Conservation (phyloP, 495 filamentous ascomycete genomes). For the Massariosphaeria phaeospora region DNA sequence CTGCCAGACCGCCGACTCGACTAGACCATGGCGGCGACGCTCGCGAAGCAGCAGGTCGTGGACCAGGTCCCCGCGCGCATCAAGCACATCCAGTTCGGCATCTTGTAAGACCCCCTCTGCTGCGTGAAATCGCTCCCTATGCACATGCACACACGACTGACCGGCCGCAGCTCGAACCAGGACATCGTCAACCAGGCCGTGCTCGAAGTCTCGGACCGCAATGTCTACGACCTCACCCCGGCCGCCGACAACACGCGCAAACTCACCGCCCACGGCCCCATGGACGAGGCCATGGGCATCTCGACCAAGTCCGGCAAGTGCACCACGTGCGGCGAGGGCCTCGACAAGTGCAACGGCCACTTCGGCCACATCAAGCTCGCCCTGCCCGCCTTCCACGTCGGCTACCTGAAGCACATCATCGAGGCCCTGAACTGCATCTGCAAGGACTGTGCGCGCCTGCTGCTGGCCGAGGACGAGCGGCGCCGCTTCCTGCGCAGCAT, state of each 20-base stretch:
- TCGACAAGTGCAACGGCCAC: constrained; percentile 85
- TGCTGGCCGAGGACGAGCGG: constrained; percentile 71
- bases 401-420: constrained; percentile 87
- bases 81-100: constrained; percentile 87
- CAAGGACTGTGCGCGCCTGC: constrained; percentile 74
- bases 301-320: constrained; percentile 70
- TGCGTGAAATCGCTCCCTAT: not conserved
- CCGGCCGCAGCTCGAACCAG: constrained; percentile 77
- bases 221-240: constrained; percentile 80
- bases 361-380: constrained; percentile 89
- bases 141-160: constrained; percentile 44
- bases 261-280: constrained; percentile 71
- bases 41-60: constrained; percentile 79
- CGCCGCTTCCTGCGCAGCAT: constrained; percentile 69
- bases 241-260: constrained; percentile 42
- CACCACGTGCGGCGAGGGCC: constrained; percentile 70
- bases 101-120: constrained; percentile 56
- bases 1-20: not conserved
- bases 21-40: constrained; percentile 4
- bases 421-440: constrained; percentile 87
- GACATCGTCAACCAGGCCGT: constrained; percentile 93
- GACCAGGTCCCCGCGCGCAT: constrained; percentile 85
- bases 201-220: constrained; percentile 82
- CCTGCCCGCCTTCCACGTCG: constrained; percentile 88
- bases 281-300: constrained; percentile 85